These are phyloP conservation scores for Metschnikowia similis DNA, from an alignment of 805 yeast genomes.

Conservation along the genomic window DNA sequence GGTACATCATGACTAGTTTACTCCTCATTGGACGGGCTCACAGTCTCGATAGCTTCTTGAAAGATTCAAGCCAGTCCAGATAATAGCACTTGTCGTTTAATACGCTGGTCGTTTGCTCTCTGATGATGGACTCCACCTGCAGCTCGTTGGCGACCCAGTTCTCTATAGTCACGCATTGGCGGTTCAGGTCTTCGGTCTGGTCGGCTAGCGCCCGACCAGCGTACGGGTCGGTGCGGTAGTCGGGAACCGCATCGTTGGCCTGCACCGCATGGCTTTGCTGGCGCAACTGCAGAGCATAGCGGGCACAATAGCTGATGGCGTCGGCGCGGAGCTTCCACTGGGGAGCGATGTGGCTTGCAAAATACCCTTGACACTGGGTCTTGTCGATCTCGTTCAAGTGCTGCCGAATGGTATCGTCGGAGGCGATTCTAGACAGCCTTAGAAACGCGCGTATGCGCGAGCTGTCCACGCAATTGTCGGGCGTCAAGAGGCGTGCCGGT, in stretches of 20 bases:
- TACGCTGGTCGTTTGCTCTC: conserved; percentile 28
- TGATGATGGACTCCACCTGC: conserved; percentile 30
- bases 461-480: conserved; percentile 33
- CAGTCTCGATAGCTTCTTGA: conserved; percentile 9
- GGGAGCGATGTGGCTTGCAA: conserved; percentile 24
- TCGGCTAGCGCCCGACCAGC: conserved; percentile 26
- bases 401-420: conserved; percentile 38
- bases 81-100: conserved; percentile 36
- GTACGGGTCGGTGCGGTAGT: conserved; percentile 37
- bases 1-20: too few species aligned
- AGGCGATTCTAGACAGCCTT: conserved; percentile 33
- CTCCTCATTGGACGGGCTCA: not conserved
- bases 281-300: conserved; percentile 25
- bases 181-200: conserved; percentile 20
- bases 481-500: conserved; percentile 17
- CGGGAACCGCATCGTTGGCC: conserved; percentile 15
- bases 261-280: conserved; percentile 6
- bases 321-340: conserved; percentile 34
- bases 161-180: conserved; percentile 27
- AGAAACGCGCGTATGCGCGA: conserved; percentile 35
- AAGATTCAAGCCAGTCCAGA: conserved; percentile 32
- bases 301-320: conserved; percentile 28
- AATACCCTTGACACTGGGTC: conserved; percentile 26
- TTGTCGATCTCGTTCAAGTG: conserved; percentile 31
- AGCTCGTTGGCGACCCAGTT: conserved; percentile 36